phyloP scores from a whole-genome alignment of 108 stramenopile genomes.

The Nannochloropsis salina region DNA sequence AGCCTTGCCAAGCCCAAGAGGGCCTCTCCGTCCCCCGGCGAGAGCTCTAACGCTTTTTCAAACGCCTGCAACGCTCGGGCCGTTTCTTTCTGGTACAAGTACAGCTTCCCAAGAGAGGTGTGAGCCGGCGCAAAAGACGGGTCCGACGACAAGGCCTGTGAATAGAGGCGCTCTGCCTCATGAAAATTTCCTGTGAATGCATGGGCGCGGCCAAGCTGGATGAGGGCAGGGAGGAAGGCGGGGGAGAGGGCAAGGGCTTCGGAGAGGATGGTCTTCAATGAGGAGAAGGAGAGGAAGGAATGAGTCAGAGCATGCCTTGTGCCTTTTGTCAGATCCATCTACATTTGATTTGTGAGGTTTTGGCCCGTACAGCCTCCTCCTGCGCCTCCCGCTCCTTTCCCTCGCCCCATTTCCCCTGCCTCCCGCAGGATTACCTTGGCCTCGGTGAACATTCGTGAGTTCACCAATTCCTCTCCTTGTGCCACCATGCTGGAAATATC shows the following conservation, averaged over 20 bases:
- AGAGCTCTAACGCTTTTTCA: not conserved
- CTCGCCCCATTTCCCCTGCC: not conserved
- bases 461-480: not conserved
- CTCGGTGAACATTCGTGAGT: not conserved
- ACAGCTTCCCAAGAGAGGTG: constrained; percentile 16
- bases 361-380: not conserved
- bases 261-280: not conserved
- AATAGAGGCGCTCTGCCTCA: constrained; percentile 1
- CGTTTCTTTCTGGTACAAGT: not conserved
- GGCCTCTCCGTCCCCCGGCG: not conserved
- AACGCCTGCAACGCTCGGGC: not conserved
- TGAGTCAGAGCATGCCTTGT: not conserved
- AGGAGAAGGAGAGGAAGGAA: not conserved
- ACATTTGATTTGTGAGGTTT: not conserved
- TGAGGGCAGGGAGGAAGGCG: not conserved
- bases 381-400: not conserved
- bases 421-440: not conserved
- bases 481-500: not conserved
- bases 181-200: not conserved
- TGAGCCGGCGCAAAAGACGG: constrained; percentile 1
- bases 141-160: not conserved
- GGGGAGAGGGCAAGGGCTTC: not conserved
- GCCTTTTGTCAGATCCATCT: not conserved
- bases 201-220: constrained; percentile 19
- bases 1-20: not conserved